Conservation (phyloP, 73 alveolate species). For the Uronychia setigera region DNA sequence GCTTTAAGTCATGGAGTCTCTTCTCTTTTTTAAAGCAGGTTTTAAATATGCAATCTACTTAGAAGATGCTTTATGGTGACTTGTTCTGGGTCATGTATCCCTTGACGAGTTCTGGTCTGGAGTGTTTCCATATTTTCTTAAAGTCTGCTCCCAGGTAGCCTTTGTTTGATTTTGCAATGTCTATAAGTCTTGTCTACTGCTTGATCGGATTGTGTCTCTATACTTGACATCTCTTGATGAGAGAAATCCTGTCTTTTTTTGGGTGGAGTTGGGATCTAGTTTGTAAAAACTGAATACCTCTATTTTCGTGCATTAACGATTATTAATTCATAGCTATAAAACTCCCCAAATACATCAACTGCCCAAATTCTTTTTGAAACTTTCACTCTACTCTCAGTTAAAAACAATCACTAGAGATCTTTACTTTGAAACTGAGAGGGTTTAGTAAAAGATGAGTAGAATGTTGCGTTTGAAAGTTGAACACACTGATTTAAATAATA, state of each 20-base stretch:
- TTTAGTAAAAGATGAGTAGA: neutral
- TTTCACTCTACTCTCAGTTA: no score
- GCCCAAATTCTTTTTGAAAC: no score
- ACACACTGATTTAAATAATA: no score
- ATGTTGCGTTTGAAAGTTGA: neutral
- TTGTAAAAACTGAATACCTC: neutral
- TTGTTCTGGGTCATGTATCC: neutral
- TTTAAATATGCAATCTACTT: neutral
- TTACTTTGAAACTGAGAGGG: no score
- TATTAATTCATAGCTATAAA: neutral
- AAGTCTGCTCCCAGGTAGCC: neutral
- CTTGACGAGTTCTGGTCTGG: no score
- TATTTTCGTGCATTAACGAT: neutral
- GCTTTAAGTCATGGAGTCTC: neutral
- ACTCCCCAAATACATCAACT: no score
- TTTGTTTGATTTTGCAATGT: neutral
- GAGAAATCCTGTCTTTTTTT: neutral
- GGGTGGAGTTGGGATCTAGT: slow-evolving; percentile 1
- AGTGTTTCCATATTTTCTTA: neutral
- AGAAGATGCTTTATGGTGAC: neutral
- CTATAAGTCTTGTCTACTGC: neutral
- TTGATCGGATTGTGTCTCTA: neutral
- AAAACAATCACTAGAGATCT: no score
- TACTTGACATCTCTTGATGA: neutral
- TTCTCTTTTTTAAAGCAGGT: neutral